A percentile compares a stretch with the other conserved stretches of the same genome.
Conservation (phyloP, 2,329 filamentous ascomycete species). For the Colletotrichum chlorophyti region DNA sequence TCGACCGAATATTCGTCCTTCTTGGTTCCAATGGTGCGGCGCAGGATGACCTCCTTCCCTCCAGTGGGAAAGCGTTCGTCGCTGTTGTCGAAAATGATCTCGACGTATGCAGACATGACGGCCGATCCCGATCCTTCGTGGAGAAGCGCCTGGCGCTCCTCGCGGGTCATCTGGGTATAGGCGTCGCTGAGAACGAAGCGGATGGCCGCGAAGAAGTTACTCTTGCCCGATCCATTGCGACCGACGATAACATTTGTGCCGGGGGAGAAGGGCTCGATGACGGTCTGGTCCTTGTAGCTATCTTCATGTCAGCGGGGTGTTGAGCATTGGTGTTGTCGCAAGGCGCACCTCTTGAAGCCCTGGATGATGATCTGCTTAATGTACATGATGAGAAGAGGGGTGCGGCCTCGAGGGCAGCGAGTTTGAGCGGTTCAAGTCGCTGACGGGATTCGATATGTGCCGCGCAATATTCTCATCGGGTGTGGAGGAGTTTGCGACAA, state of each 20-base stretch:
- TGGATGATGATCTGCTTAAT: conserved; percentile 99
- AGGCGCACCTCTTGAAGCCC: conserved; percentile 91
- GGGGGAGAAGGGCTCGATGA: conserved; percentile 97
- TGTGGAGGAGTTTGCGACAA: conserved; percentile 6
- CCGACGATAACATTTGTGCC: conserved; percentile 99
- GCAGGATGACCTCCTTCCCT: conserved; percentile 87
- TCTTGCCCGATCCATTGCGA: conserved; percentile 98
- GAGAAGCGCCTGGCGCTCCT: conserved; percentile 94
- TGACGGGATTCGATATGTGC: background rate
- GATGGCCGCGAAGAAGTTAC: conserved; percentile 99
- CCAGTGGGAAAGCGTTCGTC: conserved; percentile 95
- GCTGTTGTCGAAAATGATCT: conserved; percentile 98
- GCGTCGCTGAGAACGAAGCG: conserved; percentile 98
- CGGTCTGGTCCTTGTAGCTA: conserved; percentile 99
- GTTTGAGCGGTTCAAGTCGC: conserved; percentile 18
- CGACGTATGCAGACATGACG: conserved; percentile 99
- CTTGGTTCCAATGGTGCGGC: conserved; percentile 94
- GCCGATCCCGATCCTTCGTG: conserved; percentile 98
- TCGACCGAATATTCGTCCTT: conserved; percentile 99
- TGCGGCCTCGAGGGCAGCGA: conserved; percentile 27
- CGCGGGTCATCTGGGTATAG: conserved; percentile 93
- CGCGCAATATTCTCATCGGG: conserved; percentile 27
- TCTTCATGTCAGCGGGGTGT: conserved; percentile 31
- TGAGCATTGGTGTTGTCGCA: conserved; percentile 27
- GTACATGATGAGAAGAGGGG: conserved; percentile 70